phyloP scores from a whole-genome alignment of 495 filamentous ascomycete genomes.

The Pyrenula massariospora region DNA sequence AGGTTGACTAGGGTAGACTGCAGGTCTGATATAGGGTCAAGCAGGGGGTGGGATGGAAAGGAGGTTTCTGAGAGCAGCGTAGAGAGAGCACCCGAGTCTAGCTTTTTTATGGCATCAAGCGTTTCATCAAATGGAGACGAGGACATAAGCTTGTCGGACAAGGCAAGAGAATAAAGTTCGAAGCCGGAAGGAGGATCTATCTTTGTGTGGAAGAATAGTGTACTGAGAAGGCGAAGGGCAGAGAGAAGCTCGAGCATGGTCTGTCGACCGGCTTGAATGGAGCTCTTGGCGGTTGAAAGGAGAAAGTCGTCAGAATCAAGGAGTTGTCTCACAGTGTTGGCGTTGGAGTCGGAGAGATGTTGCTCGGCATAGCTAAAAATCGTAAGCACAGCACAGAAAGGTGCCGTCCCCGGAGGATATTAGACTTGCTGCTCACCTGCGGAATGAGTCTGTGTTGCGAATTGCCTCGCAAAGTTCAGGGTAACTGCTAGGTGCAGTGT shows the following conservation, averaged over 20 bases:
- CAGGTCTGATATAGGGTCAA: neutral
- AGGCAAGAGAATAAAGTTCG: neutral
- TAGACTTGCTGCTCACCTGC: slow-evolving; percentile 36
- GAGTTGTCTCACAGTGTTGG: slow-evolving; percentile 25
- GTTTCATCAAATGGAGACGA: neutral
- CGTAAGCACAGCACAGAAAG: neutral
- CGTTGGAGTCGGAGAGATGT: slow-evolving; percentile 13
- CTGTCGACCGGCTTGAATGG: slow-evolving; percentile 20
- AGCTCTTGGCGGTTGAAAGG: slow-evolving; percentile 18
- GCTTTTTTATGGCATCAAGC: neutral
- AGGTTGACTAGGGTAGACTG: neutral
- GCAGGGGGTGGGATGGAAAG: neutral
- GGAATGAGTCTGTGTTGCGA: slow-evolving; percentile 71
- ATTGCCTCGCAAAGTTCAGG: slow-evolving; percentile 60
- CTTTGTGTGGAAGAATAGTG: neutral
- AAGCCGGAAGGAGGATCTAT: neutral
- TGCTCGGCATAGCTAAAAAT: slow-evolving; percentile 25
- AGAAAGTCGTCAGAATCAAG: slow-evolving; percentile 42
- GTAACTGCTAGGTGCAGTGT: slow-evolving; percentile 12
- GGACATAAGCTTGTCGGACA: neutral
- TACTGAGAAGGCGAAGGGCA: neutral
- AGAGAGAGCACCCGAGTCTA: neutral
- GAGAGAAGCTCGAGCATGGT: slow-evolving; percentile 3
- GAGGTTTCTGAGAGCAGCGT: neutral
- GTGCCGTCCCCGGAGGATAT: too few relatives aligned